Evolutionary conservation across 176 grass and related monocot genomes (phyloP).

Genomic region (Elaeis guineensis): DNA sequence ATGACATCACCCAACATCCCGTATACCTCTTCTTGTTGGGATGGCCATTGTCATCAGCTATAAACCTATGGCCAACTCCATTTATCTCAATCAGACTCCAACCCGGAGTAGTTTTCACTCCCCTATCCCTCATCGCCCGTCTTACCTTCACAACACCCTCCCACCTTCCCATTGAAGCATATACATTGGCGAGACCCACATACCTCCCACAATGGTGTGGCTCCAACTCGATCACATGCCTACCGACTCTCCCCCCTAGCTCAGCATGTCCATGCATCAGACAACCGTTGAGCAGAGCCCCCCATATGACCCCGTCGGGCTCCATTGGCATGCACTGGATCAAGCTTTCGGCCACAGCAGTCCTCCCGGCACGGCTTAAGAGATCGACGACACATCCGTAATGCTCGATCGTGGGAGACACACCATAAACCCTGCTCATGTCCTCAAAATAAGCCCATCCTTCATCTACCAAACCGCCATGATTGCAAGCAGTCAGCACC

Average conservation of each 20-base stretch:
- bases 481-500: constrained; percentile 6
- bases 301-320: constrained; percentile 8
- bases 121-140: not conserved
- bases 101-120: not conserved
- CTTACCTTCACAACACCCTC: not conserved
- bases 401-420: constrained; percentile 6
- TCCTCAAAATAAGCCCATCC: constrained; percentile 1
- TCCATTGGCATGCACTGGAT: constrained; percentile 5
- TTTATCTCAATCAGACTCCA: constrained; percentile 4
- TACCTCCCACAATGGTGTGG: constrained; percentile 3
- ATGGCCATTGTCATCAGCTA: not conserved
- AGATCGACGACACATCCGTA: constrained; percentile 12
- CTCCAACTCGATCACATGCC: constrained; percentile 2
- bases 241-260: not conserved
- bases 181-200: constrained; percentile 14
- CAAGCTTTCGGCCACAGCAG: not conserved
- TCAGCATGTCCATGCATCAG: not conserved
- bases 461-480: constrained; percentile 12
- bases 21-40: not conserved
- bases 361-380: constrained; percentile 2
- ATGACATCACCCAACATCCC: not conserved
- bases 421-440: not conserved
- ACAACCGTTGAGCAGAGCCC: constrained; percentile 10
- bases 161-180: constrained; percentile 4
- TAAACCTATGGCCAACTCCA: not conserved